phyloP scores from a whole-genome alignment of 352 stramenopile species.

The Globisporangium nodosum region DNA sequence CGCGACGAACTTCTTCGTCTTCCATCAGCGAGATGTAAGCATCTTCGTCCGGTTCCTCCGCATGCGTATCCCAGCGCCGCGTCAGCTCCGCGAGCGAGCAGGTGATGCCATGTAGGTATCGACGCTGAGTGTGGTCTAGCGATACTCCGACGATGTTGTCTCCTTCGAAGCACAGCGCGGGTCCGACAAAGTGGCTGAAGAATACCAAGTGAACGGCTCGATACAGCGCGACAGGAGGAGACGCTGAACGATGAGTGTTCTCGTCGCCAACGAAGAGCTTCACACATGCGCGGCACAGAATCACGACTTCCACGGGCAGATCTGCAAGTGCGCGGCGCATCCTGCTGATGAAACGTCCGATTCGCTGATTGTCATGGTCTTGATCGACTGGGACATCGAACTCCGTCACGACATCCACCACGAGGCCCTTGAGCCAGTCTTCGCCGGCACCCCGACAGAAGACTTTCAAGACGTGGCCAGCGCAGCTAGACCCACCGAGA shows the following conservation, averaged over 20 bases:
- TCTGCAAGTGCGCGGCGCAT: constrained; percentile 17
- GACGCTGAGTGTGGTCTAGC: constrained; percentile 12
- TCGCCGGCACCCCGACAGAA: constrained; percentile 28
- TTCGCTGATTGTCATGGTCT: background rate
- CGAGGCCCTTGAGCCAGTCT: constrained; percentile 24
- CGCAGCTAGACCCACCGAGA: constrained; percentile 26
- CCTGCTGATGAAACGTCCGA: constrained; percentile 19
- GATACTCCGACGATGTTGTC: constrained; percentile 10
- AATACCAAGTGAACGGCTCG: constrained; percentile 59
- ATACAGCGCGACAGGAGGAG: constrained; percentile 3
- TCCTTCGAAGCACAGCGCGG: constrained; percentile 27
- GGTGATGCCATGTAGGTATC: constrained; percentile 11
- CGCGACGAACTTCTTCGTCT: background rate
- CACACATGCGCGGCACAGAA: constrained; percentile 38
- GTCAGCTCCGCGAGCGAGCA: constrained; percentile 9
- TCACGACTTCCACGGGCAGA: constrained; percentile 44
- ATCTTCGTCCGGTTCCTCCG: background rate
- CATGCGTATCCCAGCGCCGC: background rate
- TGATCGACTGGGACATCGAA: background rate
- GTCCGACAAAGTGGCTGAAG: constrained; percentile 66
- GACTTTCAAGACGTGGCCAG: constrained; percentile 24
- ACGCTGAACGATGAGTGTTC: background rate
- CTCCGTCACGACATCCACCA: constrained; percentile 1
- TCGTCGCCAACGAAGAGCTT: constrained; percentile 17
- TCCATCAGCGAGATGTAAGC: constrained; percentile 2